A percentile compares a stretch with the other conserved stretches of the same genome.
Evolutionary conservation across 441 rosid genomes (phyloP).

Genomic region (Adansonia grandidieri): DNA sequence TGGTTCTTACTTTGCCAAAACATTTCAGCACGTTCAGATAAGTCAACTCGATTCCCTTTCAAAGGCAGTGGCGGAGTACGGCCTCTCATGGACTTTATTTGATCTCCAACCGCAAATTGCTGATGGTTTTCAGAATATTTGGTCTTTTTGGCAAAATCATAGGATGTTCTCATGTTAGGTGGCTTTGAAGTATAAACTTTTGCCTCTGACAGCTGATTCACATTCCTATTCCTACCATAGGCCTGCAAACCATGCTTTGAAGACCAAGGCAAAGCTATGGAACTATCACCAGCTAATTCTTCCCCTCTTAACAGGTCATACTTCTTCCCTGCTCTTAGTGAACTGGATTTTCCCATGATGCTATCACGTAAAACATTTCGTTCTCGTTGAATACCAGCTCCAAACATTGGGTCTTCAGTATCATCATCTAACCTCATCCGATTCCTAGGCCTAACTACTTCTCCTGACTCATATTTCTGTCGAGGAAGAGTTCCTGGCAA

Average conservation of each 20-base stretch:
- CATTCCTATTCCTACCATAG: conserved; percentile 48
- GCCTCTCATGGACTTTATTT: conserved; percentile 60
- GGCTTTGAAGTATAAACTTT: conserved; percentile 39
- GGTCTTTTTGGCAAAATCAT: conserved; percentile 46
- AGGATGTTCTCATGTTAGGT: conserved; percentile 38
- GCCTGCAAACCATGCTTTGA: conserved; percentile 54
- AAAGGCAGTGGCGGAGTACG: conserved; percentile 35
- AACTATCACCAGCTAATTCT: conserved; percentile 51
- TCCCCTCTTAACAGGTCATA: conserved; percentile 50
- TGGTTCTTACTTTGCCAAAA: conserved; percentile 55
- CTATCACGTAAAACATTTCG: conserved; percentile 41
- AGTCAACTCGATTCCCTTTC: conserved; percentile 61
- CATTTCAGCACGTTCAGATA: conserved; percentile 47
- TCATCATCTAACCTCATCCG: conserved; percentile 47
- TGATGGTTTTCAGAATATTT: conserved; percentile 53
- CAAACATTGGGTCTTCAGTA: conserved; percentile 64
- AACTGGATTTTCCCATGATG: conserved; percentile 49
- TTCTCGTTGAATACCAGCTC: conserved; percentile 56
- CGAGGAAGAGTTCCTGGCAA: conserved; percentile 47
- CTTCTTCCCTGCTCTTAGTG: conserved; percentile 61
- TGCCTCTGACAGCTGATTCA: conserved; percentile 41
- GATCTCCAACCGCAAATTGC: conserved; percentile 54
- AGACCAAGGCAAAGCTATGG: conserved; percentile 59
- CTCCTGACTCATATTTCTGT: conserved; percentile 54
- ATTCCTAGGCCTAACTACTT: conserved; percentile 52